Evolutionary conservation across 2,329 filamentous ascomycete species (phyloP).

Genomic region (Penicillium sp.): DNA sequence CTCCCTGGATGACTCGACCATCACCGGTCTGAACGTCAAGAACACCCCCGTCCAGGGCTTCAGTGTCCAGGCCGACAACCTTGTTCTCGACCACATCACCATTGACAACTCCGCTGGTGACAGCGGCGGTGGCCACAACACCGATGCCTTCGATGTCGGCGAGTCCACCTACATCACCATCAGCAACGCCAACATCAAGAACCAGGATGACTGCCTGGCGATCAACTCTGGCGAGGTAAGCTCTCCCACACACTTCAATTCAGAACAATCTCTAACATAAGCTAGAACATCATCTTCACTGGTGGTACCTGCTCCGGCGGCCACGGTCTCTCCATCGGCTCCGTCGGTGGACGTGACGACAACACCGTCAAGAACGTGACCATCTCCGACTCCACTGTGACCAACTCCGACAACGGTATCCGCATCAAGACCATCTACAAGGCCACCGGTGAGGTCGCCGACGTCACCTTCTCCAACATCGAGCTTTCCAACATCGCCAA

Average conservation of each 20-base stretch:
- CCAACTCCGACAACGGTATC: constrained; percentile 58
- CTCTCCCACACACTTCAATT: background rate
- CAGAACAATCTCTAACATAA: background rate
- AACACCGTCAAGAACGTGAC: constrained; percentile 58
- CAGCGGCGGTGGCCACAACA: constrained; percentile 51
- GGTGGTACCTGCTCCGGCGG: constrained; percentile 35
- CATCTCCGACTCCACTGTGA: constrained; percentile 52
- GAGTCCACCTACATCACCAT: constrained; percentile 54
- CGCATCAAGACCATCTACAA: constrained; percentile 60
- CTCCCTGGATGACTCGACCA: constrained; percentile 33
- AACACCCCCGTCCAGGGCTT: constrained; percentile 43
- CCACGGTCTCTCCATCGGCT: constrained; percentile 58
- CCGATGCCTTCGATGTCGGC: constrained; percentile 47
- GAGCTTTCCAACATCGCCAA: constrained; percentile 52
- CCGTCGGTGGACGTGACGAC: constrained; percentile 58
- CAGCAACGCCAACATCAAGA: constrained; percentile 54
- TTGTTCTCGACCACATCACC: constrained; percentile 55
- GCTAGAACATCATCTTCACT: constrained; percentile 32
- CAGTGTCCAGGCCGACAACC: constrained; percentile 48
- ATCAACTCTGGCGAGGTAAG: constrained; percentile 56
- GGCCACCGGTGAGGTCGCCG: constrained; percentile 54
- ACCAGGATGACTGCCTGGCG: constrained; percentile 63
- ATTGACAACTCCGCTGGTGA: constrained; percentile 63
- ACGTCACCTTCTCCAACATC: constrained; percentile 58
- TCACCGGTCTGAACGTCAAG: constrained; percentile 37